These are phyloP conservation scores for Cryptococcus sp. DNA, from an alignment of 1,284 basidiomycete genomes.

Conservation along the genomic window DNA sequence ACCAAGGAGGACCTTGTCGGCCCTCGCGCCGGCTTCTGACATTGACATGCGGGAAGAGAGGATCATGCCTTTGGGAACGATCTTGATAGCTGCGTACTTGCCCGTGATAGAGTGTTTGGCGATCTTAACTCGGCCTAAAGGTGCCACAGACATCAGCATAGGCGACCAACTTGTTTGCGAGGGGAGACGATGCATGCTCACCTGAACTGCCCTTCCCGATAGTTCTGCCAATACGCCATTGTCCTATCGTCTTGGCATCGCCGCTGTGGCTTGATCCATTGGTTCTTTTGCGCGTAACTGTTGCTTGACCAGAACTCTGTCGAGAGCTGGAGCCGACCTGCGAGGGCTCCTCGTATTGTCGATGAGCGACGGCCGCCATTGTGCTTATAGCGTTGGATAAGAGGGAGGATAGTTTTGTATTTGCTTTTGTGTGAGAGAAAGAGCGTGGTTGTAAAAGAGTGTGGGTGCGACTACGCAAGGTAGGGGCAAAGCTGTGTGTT, in stretches of 20 bases:
- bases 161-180: neutral
- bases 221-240: constrained; percentile 90
- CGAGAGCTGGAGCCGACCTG: constrained; percentile 9
- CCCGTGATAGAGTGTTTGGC: constrained; percentile 85
- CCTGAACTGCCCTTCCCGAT: constrained; percentile 91
- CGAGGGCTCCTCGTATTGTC: constrained; percentile 10
- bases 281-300: constrained; percentile 17
- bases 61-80: constrained; percentile 82
- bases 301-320: constrained; percentile 5
- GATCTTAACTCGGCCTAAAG: constrained; percentile 81
- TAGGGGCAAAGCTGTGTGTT: too few species aligned
- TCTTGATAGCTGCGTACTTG: constrained; percentile 93
- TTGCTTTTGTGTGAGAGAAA: neutral
- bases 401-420: neutral
- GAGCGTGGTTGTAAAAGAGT: too few species aligned
- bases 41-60: constrained; percentile 71
- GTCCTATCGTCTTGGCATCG: constrained; percentile 62
- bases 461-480: too few species aligned
- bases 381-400: neutral
- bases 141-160: neutral
- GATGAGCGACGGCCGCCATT: constrained; percentile 11
- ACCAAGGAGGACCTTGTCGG: constrained; percentile 81
- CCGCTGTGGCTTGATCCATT: constrained; percentile 17
- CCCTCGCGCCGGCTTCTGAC: constrained; percentile 60
- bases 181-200: constrained; percentile 47